Conservation (phyloP, 208 protist species). For the Acanthamoeba castellanii region DNA sequence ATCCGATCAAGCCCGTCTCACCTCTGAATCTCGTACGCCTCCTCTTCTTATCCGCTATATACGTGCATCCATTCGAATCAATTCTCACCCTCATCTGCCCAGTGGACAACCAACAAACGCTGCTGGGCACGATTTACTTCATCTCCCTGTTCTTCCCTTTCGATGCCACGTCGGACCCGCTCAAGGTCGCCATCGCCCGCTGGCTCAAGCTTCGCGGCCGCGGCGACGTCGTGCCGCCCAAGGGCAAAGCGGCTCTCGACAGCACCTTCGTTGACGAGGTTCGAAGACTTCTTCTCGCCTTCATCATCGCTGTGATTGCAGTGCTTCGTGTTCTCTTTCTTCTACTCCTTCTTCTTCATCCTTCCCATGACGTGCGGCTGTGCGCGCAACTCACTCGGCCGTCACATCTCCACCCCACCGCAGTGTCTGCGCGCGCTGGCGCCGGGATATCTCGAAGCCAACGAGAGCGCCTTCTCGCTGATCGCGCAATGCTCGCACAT, state of each 20-base stretch:
- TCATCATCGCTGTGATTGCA: neutral
- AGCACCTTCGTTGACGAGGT: neutral
- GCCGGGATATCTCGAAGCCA: neutral
- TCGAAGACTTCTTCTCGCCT: neutral
- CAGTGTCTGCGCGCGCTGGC: conserved; percentile 24
- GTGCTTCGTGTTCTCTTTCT: neutral
- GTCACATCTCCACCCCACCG: neutral
- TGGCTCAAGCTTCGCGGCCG: conserved; percentile 25
- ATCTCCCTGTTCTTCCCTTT: conserved; percentile 14
- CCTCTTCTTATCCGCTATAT: neutral
- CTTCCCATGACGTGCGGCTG: neutral
- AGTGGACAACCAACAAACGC: neutral
- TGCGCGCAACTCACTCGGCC: neutral
- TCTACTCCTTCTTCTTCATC: neutral
- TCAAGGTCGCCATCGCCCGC: conserved; percentile 5
- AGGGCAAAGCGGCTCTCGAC: neutral
- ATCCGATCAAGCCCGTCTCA: conserved; percentile 1
- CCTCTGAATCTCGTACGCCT: neutral
- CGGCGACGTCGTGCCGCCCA: neutral
- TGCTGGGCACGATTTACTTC: conserved; percentile 31
- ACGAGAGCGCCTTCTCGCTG: neutral
- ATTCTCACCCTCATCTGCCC: neutral
- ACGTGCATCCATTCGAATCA: neutral
- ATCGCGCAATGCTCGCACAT: conserved; percentile 28
- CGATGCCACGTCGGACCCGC: neutral